phyloP scores from a whole-genome alignment of 768 basidiomycete species.

The Lentinula detonsa region DNA sequence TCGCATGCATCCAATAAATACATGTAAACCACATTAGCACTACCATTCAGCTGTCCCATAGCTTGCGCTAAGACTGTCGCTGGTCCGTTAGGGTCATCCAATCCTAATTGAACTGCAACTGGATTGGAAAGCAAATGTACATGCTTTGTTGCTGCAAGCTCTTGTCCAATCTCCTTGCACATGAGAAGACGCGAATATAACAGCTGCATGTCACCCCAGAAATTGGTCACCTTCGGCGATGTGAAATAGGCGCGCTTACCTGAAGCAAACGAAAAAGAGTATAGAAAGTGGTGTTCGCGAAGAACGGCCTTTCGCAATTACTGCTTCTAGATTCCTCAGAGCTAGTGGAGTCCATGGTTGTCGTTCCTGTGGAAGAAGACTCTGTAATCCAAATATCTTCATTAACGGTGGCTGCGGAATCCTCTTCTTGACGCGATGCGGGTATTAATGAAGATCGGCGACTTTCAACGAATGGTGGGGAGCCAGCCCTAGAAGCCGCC shows the following conservation, averaged over 20 bases:
- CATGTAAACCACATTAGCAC: conserved; percentile 72
- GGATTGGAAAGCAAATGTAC: conserved; percentile 67
- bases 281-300: conserved; percentile 91
- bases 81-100: conserved; percentile 80
- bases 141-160: conserved; percentile 63
- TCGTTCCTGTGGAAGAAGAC: neutral
- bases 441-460: conserved; percentile 24
- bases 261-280: conserved; percentile 83
- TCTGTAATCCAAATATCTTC: conserved; percentile 8
- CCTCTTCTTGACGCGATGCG: conserved; percentile 11
- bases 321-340: conserved; percentile 3
- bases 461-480: conserved; percentile 26
- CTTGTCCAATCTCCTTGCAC: conserved; percentile 78
- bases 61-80: conserved; percentile 64
- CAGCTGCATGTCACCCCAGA: conserved; percentile 41
- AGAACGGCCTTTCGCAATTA: conserved; percentile 50
- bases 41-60: conserved; percentile 48
- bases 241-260: conserved; percentile 34
- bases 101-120: conserved; percentile 75
- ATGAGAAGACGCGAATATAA: conserved; percentile 81
- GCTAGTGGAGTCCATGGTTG: neutral
- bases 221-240: conserved; percentile 10
- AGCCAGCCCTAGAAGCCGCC: conserved; percentile 34
- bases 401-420: neutral
- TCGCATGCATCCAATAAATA: conserved; percentile 89